Conservation (phyloP, 2,329 filamentous ascomycete species). For the Akanthomyces uredinophilus region DNA sequence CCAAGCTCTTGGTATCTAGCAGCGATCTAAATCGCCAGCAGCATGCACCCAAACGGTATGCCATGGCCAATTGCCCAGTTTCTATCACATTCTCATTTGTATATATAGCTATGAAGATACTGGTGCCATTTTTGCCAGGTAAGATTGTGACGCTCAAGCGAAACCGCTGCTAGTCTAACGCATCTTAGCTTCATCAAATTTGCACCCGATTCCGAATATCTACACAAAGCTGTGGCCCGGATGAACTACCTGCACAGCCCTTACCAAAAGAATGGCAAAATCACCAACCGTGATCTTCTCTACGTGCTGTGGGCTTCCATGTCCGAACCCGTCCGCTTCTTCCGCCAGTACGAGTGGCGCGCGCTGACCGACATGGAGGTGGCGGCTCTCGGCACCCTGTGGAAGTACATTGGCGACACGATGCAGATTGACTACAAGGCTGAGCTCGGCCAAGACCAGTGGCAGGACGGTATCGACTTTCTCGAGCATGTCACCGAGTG, state of each 20-base stretch:
- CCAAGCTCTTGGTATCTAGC: constrained; percentile 30
- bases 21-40: constrained; percentile 30
- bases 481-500: constrained; percentile 43
- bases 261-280: constrained; percentile 32
- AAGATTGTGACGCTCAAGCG: constrained; percentile 10
- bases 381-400: constrained; percentile 63
- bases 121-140: constrained; percentile 32
- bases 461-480: constrained; percentile 49
- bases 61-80: background rate
- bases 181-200: constrained; percentile 27
- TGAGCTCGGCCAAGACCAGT: constrained; percentile 32
- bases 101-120: constrained; percentile 37
- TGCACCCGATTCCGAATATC: constrained; percentile 23
- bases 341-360: constrained; percentile 66
- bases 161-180: background rate
- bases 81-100: background rate
- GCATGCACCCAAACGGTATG: constrained; percentile 33
- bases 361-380: constrained; percentile 59
- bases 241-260: constrained; percentile 37
- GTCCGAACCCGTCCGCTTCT: constrained; percentile 59
- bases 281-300: constrained; percentile 33
- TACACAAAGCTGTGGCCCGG: constrained; percentile 33
- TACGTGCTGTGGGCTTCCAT: constrained; percentile 54
- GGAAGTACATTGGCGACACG: constrained; percentile 65
- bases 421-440: constrained; percentile 57